Base-by-base conservation (phyloP, 345 rosid genomes). In the Moricandia moricandioides region DNA sequence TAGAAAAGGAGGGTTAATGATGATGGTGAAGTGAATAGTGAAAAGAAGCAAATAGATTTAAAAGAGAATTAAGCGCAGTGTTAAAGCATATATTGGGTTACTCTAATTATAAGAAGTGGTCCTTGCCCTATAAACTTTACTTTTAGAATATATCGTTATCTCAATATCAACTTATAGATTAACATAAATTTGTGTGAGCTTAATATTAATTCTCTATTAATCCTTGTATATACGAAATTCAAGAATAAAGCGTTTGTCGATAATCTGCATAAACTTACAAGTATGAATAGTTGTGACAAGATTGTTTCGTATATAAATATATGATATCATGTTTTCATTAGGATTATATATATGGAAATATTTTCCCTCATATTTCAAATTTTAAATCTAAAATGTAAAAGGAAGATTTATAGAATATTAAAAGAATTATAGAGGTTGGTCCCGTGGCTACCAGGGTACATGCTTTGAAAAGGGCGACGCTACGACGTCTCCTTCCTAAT, bases 381-480 rank as follows among this genome's bases (percentile, higher is more conserved):
- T 71, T 77, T 51, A 71, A 65, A 71, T n/a, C 6, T 26, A 26
- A 34, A 45, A 45, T 45, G 16, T 58, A 57, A 70, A 70, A 21
- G 57, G 33, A 43, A 57, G 14, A 57, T 24, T 31, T 64, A 45
- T 33, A 57, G 54, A 57, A 77, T 64, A 75, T 39, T 40, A 40
- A 58, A 52, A 69, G 39, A 56, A 77, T 10, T 45, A 21, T 77
- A 77, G 24, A 21, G 80, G 17, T 0, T 57, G 80, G 80, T 65
- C 80, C 80, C 71, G 33, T 33, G 54, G 60, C 80, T 77, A 77
- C 52, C 49, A 70, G 62, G 33, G 76, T 63, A 70, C 35, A 77
- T 77, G 80, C 80, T 77, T 77, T 70, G 75, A 64, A 76, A 77
- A 77, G 80, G 75, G 67, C 43, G 65, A 76, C 49, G 75, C 70